phyloP scores from a whole-genome alignment of 1,284 basidiomycete species.

The Erythrobasidium hasegawianum region DNA sequence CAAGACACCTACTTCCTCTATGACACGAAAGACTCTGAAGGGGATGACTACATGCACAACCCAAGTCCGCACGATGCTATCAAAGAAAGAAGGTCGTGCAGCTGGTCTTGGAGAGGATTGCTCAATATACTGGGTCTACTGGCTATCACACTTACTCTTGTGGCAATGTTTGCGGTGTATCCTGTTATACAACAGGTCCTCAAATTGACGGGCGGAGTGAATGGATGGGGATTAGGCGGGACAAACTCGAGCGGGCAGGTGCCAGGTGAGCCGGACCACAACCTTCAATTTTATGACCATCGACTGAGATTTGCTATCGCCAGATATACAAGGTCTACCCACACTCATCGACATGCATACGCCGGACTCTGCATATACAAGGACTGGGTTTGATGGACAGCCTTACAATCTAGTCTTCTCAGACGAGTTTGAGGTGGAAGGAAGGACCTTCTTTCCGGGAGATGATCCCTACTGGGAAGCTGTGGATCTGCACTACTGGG shows the following conservation, averaged over 20 bases:
- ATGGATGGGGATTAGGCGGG: conserved; percentile 26
- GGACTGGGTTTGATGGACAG: conserved; percentile 42
- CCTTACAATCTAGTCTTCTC: conserved; percentile 67
- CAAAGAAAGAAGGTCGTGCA: conserved; percentile 20
- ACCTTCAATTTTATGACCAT: neutral
- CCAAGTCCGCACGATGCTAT: conserved; percentile 28
- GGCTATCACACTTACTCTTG: conserved; percentile 51
- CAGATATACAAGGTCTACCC: conserved; percentile 20
- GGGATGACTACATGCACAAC: conserved; percentile 36
- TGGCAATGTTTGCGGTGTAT: conserved; percentile 70
- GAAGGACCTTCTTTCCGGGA: conserved; percentile 58
- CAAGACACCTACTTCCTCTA: conserved; percentile 30
- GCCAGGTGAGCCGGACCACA: neutral
- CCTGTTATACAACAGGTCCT: conserved; percentile 58
- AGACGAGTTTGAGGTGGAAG: conserved; percentile 83
- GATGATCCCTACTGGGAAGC: conserved; percentile 60
- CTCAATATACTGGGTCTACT: conserved; percentile 57
- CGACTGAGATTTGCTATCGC: neutral
- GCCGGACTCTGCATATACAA: conserved; percentile 14
- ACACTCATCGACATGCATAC: conserved; percentile 28
- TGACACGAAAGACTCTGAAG: conserved; percentile 28
- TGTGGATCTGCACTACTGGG: conserved; percentile 58
- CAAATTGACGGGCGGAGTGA: neutral
- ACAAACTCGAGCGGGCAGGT: conserved; percentile 36
- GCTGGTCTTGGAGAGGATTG: conserved; percentile 49